phyloP scores from a whole-genome alignment of 2,329 filamentous ascomycete genomes.

The Diaporthe velutina region DNA sequence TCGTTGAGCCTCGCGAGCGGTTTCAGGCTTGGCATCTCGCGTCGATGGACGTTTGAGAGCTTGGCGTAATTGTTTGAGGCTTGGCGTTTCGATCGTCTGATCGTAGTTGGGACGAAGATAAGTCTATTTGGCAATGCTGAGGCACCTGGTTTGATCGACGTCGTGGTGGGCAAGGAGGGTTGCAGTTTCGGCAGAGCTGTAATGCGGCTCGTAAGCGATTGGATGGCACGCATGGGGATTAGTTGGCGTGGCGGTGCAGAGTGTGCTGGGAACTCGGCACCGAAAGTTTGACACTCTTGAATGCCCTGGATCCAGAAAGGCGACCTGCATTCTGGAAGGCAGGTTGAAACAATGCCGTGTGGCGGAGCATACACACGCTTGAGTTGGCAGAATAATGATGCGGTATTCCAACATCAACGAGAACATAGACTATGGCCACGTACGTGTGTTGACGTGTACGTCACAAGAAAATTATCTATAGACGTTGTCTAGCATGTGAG shows the following conservation, averaged over 20 bases:
- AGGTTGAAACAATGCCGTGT: not conserved
- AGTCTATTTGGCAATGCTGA: not conserved
- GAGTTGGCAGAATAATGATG: not conserved
- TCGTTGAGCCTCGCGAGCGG: not conserved
- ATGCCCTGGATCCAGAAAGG: not conserved
- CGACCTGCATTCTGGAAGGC: not conserved
- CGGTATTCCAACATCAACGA: not conserved
- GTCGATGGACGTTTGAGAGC: not conserved
- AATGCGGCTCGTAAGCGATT: not conserved
- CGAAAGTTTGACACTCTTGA: not conserved
- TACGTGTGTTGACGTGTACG: not conserved
- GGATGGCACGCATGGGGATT: not conserved
- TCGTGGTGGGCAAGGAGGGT: not conserved
- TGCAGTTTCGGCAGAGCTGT: not conserved
- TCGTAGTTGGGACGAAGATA: not conserved
- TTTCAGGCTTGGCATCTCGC: slow-evolving; percentile 6
- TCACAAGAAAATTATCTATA: not conserved
- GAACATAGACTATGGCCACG: not conserved
- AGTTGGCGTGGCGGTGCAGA: not conserved
- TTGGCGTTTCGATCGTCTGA: slow-evolving; percentile 21
- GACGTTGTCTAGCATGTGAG: not conserved
- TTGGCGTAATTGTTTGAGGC: slow-evolving; percentile 24
- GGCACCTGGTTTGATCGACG: slow-evolving; percentile 1
- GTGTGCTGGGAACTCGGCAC: not conserved
- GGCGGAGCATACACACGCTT: not conserved